A percentile compares a stretch with the other conserved stretches of the same genome.
These are phyloP conservation scores for Backusella tarrabulga DNA, from an alignment of 192 early-diverging fungal species.

Conservation along the genomic window DNA sequence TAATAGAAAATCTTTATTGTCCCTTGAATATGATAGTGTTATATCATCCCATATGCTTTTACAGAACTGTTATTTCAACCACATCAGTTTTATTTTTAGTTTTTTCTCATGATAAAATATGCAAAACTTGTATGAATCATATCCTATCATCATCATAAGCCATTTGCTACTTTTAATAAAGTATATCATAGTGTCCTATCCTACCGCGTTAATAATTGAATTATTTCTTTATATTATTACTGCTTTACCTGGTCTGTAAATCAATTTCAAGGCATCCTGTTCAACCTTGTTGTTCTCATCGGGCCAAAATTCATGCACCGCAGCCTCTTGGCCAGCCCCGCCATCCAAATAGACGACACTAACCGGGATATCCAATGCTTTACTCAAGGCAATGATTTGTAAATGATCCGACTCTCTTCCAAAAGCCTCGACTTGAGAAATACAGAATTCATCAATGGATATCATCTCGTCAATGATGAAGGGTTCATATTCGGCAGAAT, in stretches of 20 bases:
- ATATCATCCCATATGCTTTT: too few relatives aligned
- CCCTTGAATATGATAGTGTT: too few relatives aligned
- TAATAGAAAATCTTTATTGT: too few relatives aligned
- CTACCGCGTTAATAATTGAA: not conserved
- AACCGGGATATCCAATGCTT: conserved; percentile 60
- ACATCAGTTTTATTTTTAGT: too few relatives aligned
- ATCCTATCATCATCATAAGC: too few relatives aligned
- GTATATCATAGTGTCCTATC: not conserved
- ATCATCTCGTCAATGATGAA: conserved; percentile 53
- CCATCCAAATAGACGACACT: conserved; percentile 71
- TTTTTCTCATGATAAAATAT: too few relatives aligned
- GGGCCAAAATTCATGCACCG: conserved; percentile 74
- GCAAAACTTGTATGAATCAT: too few relatives aligned
- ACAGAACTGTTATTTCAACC: too few relatives aligned
- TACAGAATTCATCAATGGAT: conserved; percentile 55
- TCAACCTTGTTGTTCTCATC: conserved; percentile 39
- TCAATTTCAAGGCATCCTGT: conserved; percentile 39
- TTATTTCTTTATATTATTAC: not conserved
- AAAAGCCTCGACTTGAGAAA: conserved; percentile 55
- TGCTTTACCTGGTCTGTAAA: conserved; percentile 50
- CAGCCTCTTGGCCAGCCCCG: conserved; percentile 52
- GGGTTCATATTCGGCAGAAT: conserved; percentile 56
- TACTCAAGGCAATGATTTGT: conserved; percentile 75
- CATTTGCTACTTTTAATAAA: not conserved
- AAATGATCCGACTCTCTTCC: conserved; percentile 77